Evolutionary conservation across 805 yeast genomes (phyloP).

Genomic region (Sporopachydermia quercuum): DNA sequence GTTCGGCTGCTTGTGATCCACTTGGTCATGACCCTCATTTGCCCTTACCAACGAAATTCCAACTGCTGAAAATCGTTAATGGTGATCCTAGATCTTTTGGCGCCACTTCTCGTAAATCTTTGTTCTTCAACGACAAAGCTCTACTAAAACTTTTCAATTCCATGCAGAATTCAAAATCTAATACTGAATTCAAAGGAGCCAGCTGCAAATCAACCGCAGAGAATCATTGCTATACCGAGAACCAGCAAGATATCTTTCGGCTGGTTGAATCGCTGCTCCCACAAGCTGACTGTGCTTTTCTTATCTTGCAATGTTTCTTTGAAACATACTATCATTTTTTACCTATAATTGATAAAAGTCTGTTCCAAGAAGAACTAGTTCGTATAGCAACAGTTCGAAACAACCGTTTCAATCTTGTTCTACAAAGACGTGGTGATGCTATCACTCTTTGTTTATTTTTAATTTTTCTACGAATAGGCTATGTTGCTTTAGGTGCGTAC

Average conservation of each 20-base stretch:
- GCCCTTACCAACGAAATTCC: constrained; percentile 2
- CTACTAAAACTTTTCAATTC: background rate
- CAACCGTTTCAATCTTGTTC: background rate
- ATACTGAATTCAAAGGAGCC: background rate
- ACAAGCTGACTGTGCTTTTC: background rate
- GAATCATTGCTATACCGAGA: background rate
- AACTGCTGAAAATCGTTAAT: background rate
- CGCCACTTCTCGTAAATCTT: background rate
- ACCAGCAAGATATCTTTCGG: background rate
- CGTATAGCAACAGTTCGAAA: background rate
- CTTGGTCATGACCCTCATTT: background rate
- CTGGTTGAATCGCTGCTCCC: constrained; percentile 1
- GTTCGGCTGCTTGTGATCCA: background rate
- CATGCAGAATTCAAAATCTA: background rate
- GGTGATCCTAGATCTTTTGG: background rate
- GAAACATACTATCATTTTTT: background rate
- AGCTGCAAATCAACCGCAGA: background rate
- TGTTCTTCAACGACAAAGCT: constrained; percentile 1
- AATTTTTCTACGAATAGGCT: background rate
- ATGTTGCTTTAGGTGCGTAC: background rate
- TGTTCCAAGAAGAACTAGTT: background rate
- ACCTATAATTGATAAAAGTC: constrained; percentile 1
- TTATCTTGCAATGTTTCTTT: background rate
- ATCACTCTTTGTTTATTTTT: constrained; percentile 1
- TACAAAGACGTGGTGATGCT: background rate